These are phyloP conservation scores for Apiospora rasikravindrae DNA, from an alignment of 2,329 filamentous ascomycete species.

Conservation along the genomic window DNA sequence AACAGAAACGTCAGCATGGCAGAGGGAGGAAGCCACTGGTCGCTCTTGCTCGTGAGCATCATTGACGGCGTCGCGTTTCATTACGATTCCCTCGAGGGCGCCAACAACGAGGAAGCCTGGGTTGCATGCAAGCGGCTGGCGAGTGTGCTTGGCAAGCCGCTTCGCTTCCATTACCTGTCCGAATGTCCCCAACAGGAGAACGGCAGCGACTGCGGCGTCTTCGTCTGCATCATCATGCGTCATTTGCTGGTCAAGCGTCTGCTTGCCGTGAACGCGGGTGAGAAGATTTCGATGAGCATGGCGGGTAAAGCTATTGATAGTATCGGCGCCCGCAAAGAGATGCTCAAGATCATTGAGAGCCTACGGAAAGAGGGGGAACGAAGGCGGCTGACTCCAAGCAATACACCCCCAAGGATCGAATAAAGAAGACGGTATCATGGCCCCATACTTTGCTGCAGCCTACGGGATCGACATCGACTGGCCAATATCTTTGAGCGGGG, in stretches of 20 bases:
- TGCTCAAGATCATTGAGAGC: conserved; percentile 86
- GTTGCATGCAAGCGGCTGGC: conserved; percentile 72
- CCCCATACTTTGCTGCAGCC: background rate
- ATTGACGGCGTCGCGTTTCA: conserved; percentile 94
- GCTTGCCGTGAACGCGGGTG: conserved; percentile 75
- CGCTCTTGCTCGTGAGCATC: conserved; percentile 84
- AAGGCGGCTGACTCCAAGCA: conserved; percentile 55
- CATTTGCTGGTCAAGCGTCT: conserved; percentile 87
- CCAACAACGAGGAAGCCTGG: conserved; percentile 77
- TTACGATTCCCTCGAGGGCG: conserved; percentile 84
- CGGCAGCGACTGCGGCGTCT: conserved; percentile 91
- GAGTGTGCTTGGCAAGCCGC: conserved; percentile 66
- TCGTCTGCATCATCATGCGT: conserved; percentile 93
- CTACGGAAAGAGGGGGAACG: conserved; percentile 87
- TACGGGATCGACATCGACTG: background rate
- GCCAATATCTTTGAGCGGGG: background rate
- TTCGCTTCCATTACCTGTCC: conserved; percentile 80
- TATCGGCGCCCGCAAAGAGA: conserved; percentile 81
- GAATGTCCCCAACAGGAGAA: conserved; percentile 94
- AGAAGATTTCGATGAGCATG: conserved; percentile 96
- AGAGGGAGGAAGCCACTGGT: conserved; percentile 96
- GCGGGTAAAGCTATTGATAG: conserved; percentile 84
- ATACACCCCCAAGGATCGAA: conserved; percentile 51
- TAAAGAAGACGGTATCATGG: conserved; percentile 28
- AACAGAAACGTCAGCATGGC: conserved; percentile 74